A percentile compares a stretch with the other conserved stretches of the same genome.
Evolutionary conservation across 1,284 basidiomycete genomes (phyloP).

Genomic region (Ustilago lituana): DNA sequence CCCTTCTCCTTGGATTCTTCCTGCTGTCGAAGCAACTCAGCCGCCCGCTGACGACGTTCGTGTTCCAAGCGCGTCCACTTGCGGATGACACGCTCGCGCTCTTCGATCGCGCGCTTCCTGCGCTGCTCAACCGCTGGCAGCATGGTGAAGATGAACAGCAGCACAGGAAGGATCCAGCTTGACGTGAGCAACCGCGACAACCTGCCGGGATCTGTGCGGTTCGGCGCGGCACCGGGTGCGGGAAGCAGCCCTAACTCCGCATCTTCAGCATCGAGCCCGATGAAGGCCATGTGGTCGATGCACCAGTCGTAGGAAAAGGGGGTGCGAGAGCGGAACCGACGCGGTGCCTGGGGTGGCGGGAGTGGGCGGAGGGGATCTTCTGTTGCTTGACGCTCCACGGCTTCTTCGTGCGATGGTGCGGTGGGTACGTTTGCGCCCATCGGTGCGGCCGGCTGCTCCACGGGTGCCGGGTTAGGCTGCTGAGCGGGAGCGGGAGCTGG

Average conservation of each 20-base stretch:
- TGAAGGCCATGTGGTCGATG: conserved; percentile 44
- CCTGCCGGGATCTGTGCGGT: background rate
- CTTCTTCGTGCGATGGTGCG: conserved; percentile 20
- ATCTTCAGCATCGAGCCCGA: conserved; percentile 49
- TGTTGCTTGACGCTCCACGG: conserved; percentile 11
- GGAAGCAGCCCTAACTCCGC: conserved; percentile 40
- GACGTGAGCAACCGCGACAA: background rate
- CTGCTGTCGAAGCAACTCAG: conserved; percentile 6
- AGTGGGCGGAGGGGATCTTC: conserved; percentile 22
- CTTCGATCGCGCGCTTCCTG: conserved; percentile 47
- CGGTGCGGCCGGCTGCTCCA: too few species aligned
- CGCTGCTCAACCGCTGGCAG: conserved; percentile 51
- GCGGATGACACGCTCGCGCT: conserved; percentile 38
- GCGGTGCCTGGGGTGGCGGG: conserved; percentile 33
- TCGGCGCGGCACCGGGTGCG: background rate
- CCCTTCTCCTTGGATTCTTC: background rate
- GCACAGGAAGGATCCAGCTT: conserved; percentile 25
- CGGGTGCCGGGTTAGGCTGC: background rate
- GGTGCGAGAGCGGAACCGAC: conserved; percentile 11
- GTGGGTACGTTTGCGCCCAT: conserved; percentile 27
- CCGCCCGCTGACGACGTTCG: conserved; percentile 13
- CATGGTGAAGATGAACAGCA: conserved; percentile 50
- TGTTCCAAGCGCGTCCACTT: conserved; percentile 30
- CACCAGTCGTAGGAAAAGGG: conserved; percentile 36
- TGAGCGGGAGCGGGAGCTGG: background rate